Base-by-base conservation (phyloP, 768 basidiomycete genomes). In the Roridomyces roridus region DNA sequence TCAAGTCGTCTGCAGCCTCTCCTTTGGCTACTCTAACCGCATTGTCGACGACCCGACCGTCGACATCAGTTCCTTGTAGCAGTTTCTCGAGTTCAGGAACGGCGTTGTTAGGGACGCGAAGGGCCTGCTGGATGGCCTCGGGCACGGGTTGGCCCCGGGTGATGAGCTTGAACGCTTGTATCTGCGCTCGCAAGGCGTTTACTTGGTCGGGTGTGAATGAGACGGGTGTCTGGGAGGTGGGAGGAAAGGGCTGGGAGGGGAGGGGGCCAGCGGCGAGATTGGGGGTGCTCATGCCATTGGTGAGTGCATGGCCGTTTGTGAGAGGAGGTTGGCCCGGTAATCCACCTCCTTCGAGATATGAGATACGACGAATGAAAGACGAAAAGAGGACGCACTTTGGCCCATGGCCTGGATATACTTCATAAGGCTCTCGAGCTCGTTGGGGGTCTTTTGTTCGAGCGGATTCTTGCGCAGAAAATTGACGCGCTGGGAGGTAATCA, bases 141-240 rank as follows among this genome's bases (percentile, higher is more conserved):
- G 91, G 88, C 37, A 92, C 79, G 15, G 89, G 84, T 8, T 85
- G 68, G 20, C 87, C 85, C 21, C 87, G 81, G 15, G 77, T 77
- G 62, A 94, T 77, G 59, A 85, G 80, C 67, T 88, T 91, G 76
- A 88, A 94, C 4, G 92, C 92, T 45, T 87, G 82, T 15, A 94
- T 93, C 63, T 94, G 92, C 0, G 89, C 85, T 14, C 89, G 83
- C n/a, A 94, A 80, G 10, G 88, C 83, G 53, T 76, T 79, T 43
- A 93, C 86, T 65, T 93, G 93, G 56, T 90, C 88, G 0, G 69
- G 75, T 5, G 90, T 88, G 67, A 96, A 94, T 5, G 89, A 88
- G 26, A 93, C 85, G 35, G 91, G 89, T 0, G 89, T 88, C 25
- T 84, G 79, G 3, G 88, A 82, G n/a, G 82, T 76, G 18, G 77